Conservation (phyloP, 169 alveolate genomes). For the Eimeria acervulina region DNA sequence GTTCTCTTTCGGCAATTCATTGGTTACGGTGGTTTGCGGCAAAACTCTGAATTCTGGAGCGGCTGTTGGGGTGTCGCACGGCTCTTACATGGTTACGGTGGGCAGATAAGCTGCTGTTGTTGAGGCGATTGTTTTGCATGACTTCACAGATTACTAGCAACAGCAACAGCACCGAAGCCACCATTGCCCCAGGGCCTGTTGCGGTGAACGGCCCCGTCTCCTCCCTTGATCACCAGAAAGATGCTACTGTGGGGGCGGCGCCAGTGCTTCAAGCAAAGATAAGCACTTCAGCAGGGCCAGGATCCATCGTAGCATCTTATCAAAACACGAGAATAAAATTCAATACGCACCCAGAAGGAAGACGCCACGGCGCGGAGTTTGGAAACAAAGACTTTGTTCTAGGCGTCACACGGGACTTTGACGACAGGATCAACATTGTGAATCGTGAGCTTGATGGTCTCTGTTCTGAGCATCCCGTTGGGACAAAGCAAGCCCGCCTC, state of each 20-base stretch:
- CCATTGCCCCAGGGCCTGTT: constrained; percentile 3
- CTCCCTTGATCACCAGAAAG: not conserved
- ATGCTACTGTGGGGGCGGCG: not conserved
- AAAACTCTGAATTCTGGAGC: constrained; percentile 40
- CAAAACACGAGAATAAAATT: not conserved
- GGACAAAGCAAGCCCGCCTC: not conserved
- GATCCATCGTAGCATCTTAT: constrained; percentile 39
- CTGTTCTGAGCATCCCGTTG: not conserved
- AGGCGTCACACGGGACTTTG: constrained; percentile 68
- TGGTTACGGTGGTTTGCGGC: constrained; percentile 4
- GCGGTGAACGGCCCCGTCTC: not conserved
- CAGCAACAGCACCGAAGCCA: constrained; percentile 14
- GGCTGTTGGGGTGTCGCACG: constrained; percentile 66
- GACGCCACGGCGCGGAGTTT: constrained; percentile 62
- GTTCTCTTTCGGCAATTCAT: constrained; percentile 38
- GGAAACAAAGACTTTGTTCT: constrained; percentile 9
- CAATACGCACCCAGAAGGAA: constrained; percentile 42
- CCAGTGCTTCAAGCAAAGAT: constrained; percentile 6
- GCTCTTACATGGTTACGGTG: constrained; percentile 23
- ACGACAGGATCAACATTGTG: constrained; percentile 62
- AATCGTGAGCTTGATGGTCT: not conserved
- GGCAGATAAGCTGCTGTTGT: not conserved
- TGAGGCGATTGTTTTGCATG: not conserved
- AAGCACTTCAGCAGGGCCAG: constrained; percentile 11
- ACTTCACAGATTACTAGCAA: constrained; percentile 9